A percentile compares a stretch with the other conserved stretches of the same genome.
phyloP scores from a whole-genome alignment of 495 filamentous ascomycete species.

The Neurospora sp. region DNA sequence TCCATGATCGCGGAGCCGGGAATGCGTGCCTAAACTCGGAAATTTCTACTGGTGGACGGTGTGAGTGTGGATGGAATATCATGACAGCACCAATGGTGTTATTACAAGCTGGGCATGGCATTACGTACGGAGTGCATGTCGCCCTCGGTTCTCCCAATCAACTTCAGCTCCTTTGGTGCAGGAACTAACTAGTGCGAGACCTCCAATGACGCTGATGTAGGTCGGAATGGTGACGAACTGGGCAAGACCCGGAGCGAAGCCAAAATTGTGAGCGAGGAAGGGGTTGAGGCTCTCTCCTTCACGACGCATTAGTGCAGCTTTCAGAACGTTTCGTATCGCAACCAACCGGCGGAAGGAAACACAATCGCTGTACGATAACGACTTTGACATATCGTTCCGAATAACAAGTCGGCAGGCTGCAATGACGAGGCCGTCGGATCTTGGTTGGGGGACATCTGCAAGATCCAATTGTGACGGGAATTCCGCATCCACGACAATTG shows the following conservation, averaged over 20 bases:
- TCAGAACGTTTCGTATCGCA: not conserved
- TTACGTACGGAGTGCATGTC: not conserved
- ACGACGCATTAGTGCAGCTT: not conserved
- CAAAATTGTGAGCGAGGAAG: not conserved
- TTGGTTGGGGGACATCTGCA: not conserved
- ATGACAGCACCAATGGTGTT: not conserved
- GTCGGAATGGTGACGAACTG: not conserved
- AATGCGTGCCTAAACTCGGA: not conserved
- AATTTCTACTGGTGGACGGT: not conserved
- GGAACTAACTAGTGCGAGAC: not conserved
- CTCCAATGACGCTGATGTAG: not conserved
- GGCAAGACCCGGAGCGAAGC: not conserved
- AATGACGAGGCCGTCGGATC: not conserved
- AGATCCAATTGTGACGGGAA: not conserved
- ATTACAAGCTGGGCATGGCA: not conserved
- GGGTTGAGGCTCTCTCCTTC: not conserved
- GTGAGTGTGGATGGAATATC: not conserved
- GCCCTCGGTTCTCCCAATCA: not conserved
- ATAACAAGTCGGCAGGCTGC: not conserved
- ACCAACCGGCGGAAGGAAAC: not conserved
- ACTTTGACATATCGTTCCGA: not conserved
- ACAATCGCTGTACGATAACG: not conserved
- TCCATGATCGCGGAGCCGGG: not conserved
- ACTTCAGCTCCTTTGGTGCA: not conserved
- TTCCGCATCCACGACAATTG: not conserved